These are phyloP conservation scores for Globisporangium polare DNA, from an alignment of 352 stramenopile genomes.

Conservation along the genomic window DNA sequence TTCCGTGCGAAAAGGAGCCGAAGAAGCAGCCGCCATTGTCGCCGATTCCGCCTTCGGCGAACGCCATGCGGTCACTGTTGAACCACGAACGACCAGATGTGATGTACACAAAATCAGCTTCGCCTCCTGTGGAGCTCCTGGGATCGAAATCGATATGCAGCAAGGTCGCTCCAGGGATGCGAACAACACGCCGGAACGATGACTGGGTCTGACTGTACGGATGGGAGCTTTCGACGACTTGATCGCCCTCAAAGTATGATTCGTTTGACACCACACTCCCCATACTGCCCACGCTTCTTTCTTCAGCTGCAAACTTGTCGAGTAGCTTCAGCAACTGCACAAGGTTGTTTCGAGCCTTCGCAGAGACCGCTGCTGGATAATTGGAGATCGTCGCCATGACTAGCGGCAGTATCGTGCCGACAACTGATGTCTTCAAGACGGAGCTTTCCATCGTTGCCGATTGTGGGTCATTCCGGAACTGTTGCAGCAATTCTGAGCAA, in stretches of 20 bases:
- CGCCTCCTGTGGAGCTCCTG: conserved; percentile 47
- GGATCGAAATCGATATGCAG: conserved; percentile 72
- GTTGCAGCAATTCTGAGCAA: conserved; percentile 25
- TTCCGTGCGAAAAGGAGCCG: conserved; percentile 42
- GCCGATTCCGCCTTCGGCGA: conserved; percentile 52
- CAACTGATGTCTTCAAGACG: conserved; percentile 26
- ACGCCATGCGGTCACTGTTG: conserved; percentile 51
- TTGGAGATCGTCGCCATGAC: conserved; percentile 43
- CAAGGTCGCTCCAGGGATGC: conserved; percentile 43
- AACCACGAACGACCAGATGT: conserved; percentile 56
- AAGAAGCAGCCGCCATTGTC: conserved; percentile 69
- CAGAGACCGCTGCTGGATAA: conserved; percentile 28
- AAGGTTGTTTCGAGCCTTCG: conserved; percentile 21
- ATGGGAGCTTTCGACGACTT: conserved; percentile 60
- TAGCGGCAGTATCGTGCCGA: conserved; percentile 43
- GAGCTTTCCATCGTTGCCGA: background rate
- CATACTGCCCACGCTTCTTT: conserved; percentile 3
- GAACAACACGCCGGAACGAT: conserved; percentile 53
- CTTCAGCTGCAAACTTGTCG: conserved; percentile 14
- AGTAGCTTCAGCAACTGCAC: conserved; percentile 29
- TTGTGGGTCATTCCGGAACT: background rate
- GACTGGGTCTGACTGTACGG: conserved; percentile 61
- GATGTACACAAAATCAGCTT: conserved; percentile 67
- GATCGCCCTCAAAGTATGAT: conserved; percentile 34
- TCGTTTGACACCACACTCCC: conserved; percentile 6